Base-by-base conservation (phyloP, 768 basidiomycete genomes). In the Chalciporus pseudorubinellus region DNA sequence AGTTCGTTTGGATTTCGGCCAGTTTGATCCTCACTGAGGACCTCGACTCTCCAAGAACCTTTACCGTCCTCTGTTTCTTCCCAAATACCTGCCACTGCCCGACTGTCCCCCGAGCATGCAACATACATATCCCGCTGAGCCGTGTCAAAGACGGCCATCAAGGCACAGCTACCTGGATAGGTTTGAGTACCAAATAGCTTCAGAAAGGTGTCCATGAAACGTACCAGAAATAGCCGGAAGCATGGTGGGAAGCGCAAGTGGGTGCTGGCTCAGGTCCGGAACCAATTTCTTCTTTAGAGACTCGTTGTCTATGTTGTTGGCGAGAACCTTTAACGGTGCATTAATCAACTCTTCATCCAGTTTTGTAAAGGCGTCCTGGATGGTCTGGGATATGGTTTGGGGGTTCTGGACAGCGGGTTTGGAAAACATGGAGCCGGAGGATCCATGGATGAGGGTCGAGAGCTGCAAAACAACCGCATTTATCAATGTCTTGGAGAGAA, bases 11-110 rank as follows among this genome's bases (percentile, higher is more conserved):
- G 84, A 65, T 93, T 98, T 58, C 92, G 82, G 34, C 93, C 97
- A 7, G 95, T 98, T 74, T 98, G 95, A 64, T 98, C 97, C 68
- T 98, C 93, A 24, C 82, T 92, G 55, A 99, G 76, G n/a, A 91
- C 91, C 66, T 97, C 92, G 26, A 94, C 88, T 41, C 85, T 81
- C 97, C 97, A 99, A 46, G 75, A 77, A 11, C 90, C 90, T 46
- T 77, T 73, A 4, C 83, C 85, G 55, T 84, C 80, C 3, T 67
- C 69, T 4, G 77, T 77, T 45, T 82, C 78, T 56, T 91, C 85
- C 88, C 90, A 95, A 33, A 92, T 80, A 18, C 97, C 97, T 19
- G 95, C 95, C 6, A 99, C 93, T 12, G 97, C 97, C 43, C 97
- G 82, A 64, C 91, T 89, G 66, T 99, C 97, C 0, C 97, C 97